A percentile compares a stretch with the other conserved stretches of the same genome.
These are phyloP conservation scores for Sophora flavescens DNA, from an alignment of 306 rosid species.

Conservation along the genomic window DNA sequence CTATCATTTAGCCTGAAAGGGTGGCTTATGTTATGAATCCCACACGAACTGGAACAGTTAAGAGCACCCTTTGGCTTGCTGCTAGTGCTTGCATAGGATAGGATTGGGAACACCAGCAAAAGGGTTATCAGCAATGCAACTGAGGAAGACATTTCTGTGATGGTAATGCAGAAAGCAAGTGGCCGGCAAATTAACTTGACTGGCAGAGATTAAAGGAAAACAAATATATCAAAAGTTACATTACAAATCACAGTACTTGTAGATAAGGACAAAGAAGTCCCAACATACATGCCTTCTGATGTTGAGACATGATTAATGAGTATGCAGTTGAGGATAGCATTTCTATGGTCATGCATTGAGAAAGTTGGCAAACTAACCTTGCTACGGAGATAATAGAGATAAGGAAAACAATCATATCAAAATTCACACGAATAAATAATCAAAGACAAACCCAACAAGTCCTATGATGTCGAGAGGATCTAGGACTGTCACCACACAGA, in stretches of 20 bases:
- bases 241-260: background rate
- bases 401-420: no score
- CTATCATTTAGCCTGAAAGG: slow-evolving; percentile 38
- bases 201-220: background rate
- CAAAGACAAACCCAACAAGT: background rate
- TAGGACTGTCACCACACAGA: background rate
- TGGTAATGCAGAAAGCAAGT: background rate
- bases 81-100: background rate
- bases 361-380: no score
- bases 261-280: background rate
- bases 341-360: no score
- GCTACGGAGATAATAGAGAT: no score
- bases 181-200: no score
- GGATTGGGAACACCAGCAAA: background rate
- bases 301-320: no score
- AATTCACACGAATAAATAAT: background rate
- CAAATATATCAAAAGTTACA: no score
- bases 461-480: background rate
- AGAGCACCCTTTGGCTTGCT: background rate
- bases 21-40: slow-evolving; percentile 33
- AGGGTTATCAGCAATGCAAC: background rate
- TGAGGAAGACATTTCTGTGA: background rate
- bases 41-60: background rate
- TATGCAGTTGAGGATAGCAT: no score
- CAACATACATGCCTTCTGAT: background rate